Evolutionary conservation across 2,329 filamentous ascomycete species (phyloP), one percentile per base, ranked within the genome.

Genomic region (Rutstroemia sp.): DNA sequence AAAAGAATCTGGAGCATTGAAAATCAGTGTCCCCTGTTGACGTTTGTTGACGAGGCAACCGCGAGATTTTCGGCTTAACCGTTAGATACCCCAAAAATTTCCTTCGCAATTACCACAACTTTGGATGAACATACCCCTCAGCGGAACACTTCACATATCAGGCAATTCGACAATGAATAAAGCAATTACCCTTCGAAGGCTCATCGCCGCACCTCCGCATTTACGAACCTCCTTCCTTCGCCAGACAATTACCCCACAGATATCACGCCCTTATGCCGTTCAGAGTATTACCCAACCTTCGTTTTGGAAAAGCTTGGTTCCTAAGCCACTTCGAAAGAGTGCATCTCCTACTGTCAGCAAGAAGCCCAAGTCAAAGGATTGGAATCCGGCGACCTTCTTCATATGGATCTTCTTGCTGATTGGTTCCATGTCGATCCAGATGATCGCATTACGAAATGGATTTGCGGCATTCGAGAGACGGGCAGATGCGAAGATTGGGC

Each of bases 371-470:
- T 73, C 78, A 16, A 86, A 81, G 67, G 81, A 83, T 63, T 89
- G 86, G 84, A 92, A 92, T 64, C 88, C 89, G 2, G 87, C 87
- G 19, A 91, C 86, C 0, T 92, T 90, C 67, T 94, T 86, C 70
- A 89, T 92, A 63, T 76, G 85, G 65, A 89, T 92, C 61, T 91
- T 91, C 67, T 76, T 91, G 42, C 79, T 97, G 61, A 92, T 97
- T 61, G 95, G 95, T 4, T 96, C 90, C 60, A 95, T 96, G 78
- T 89, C 92, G 14, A 96, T 99, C 65, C 89, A 96, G 66, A 88
- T 94, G 78, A 86, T 99, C 67, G 79, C 84, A 38, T 71, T 97
- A 65, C 87, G 86, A 65, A 88, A 88, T 64, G 86, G 92, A 51
- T 87, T 85, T 67, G 77, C 79, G 34, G 82, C 84, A 9, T 92